Evolutionary conservation across 805 yeast species (phyloP), one percentile per base, ranked within the genome.

Genomic region (Sugiyamaella marilandica): DNA sequence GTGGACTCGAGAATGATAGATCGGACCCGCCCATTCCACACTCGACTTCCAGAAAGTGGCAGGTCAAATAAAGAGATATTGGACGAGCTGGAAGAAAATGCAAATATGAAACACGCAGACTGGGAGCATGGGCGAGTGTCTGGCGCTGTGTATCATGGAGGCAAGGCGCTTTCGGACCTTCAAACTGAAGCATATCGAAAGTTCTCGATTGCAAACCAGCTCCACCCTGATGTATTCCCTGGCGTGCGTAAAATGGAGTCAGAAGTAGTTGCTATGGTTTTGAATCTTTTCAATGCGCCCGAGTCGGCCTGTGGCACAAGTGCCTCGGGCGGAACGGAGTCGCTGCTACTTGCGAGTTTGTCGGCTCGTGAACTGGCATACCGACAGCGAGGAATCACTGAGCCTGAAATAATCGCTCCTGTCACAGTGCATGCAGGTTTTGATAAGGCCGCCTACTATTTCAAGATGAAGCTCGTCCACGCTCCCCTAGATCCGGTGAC

Each of bases 71-170:
- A 65, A 0, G 68, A 68, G 16, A 77, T 94, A 9, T 50, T 75
- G 29, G 61, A 61, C 0, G 81, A 83, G 53, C 69, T 94, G 53
- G 78, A 80, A 34, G 67, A 70, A 31, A 56, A 62, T 47, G 44
- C 45, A 14, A 47, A 39, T 10, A 59, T 90, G 58, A 77, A 82
- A 52, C 88, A 86, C 59, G 74, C 88, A 1, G 84, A 83, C 52
- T 92, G 97, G 97, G 78, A 83, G 64, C 74, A 76, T 41, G 99
- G 99, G 4, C 77, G 82, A 59, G 85, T 92, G 2, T 86, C 95
- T 14, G 99, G 99, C 5, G 98, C 97, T 0, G 97, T 92, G 10
- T 92, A 92, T 63, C 98, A 94, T 62, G 97, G 98, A 31, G 97
- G 97, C 11, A 73, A 76, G n/a, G 87, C 86, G 32, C 70, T 92